Evolutionary conservation across 805 yeast genomes (phyloP).

Genomic region (Pichia cabralensis): DNA sequence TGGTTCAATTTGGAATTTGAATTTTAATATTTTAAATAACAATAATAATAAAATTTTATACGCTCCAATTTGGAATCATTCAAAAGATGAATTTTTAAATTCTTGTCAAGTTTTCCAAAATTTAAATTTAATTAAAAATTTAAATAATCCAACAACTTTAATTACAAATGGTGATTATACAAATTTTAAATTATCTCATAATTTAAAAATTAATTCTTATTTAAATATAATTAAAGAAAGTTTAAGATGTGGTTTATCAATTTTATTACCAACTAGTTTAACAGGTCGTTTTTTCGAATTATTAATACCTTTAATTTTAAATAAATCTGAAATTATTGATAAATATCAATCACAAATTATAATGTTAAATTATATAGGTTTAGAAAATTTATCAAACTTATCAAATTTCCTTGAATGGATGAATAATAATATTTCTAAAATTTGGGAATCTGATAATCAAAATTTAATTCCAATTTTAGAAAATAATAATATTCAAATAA

Average conservation of each 20-base stretch:
- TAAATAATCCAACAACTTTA: constrained; percentile 72
- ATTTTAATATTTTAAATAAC: constrained; percentile 44
- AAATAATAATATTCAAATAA: constrained; percentile 41
- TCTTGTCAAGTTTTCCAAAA: constrained; percentile 46
- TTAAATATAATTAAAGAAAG: constrained; percentile 54
- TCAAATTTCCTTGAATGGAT: constrained; percentile 93
- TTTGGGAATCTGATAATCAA: constrained; percentile 55
- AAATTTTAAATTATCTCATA: constrained; percentile 56
- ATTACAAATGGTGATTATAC: constrained; percentile 56
- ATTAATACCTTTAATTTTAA: constrained; percentile 48
- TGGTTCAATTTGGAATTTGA: constrained; percentile 86
- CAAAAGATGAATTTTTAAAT: constrained; percentile 74
- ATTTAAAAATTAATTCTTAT: constrained; percentile 53
- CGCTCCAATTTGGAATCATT: constrained; percentile 93
- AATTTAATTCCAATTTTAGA: constrained; percentile 61
- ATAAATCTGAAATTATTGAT: too few relatives aligned
- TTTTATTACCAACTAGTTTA: constrained; percentile 70
- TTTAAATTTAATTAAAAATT: constrained; percentile 50
- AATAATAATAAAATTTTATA: constrained; percentile 74
- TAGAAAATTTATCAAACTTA: constrained; percentile 70
- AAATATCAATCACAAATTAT: constrained; percentile 18
- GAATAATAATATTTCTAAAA: constrained; percentile 75
- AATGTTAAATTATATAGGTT: constrained; percentile 68
- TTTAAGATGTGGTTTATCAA: constrained; percentile 67
- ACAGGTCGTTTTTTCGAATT: constrained; percentile 78